Conservation (phyloP, 2,329 filamentous ascomycete genomes). For the Microsporum ferrugineum region DNA sequence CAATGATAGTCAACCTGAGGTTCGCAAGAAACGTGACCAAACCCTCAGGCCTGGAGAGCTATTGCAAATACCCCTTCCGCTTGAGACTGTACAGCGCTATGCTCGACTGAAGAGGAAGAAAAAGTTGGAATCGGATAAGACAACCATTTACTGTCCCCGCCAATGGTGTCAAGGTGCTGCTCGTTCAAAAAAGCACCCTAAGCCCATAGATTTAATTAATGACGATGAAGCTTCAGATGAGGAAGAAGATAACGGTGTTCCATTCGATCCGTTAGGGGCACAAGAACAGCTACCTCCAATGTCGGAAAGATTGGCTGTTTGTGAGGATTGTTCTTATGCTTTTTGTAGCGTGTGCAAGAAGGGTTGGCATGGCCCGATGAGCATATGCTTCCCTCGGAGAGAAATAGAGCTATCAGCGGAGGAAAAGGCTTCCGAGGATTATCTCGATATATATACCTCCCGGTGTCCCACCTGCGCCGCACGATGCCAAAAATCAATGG, state of each 20-base stretch:
- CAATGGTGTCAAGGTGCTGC: constrained; percentile 88
- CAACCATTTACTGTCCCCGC: constrained; percentile 83
- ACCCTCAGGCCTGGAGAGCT: constrained; percentile 74
- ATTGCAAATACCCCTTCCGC: constrained; percentile 59
- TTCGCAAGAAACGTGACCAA: constrained; percentile 49
- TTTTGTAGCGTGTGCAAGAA: constrained; percentile 68
- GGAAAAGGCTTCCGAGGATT: constrained; percentile 77
- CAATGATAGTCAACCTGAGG: constrained; percentile 16
- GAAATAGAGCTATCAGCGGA: constrained; percentile 62
- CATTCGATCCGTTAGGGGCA: constrained; percentile 34
- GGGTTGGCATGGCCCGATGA: constrained; percentile 88
- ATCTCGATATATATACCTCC: constrained; percentile 68
- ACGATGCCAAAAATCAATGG: constrained; percentile 78
- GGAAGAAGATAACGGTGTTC: constrained; percentile 36
- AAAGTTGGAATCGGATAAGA: constrained; percentile 80
- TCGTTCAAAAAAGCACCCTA: constrained; percentile 59
- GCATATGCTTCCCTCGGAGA: constrained; percentile 56
- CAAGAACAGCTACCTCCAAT: constrained; percentile 36
- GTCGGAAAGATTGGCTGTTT: constrained; percentile 64
- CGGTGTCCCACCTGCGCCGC: constrained; percentile 79
- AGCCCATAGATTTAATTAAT: constrained; percentile 55
- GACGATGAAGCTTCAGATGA: constrained; percentile 36
- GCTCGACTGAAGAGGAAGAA: constrained; percentile 85
- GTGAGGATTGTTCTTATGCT: constrained; percentile 77
- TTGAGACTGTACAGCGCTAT: constrained; percentile 70